Evolutionary conservation across 306 rosid species (phyloP).

Genomic region (Betula pendula): DNA sequence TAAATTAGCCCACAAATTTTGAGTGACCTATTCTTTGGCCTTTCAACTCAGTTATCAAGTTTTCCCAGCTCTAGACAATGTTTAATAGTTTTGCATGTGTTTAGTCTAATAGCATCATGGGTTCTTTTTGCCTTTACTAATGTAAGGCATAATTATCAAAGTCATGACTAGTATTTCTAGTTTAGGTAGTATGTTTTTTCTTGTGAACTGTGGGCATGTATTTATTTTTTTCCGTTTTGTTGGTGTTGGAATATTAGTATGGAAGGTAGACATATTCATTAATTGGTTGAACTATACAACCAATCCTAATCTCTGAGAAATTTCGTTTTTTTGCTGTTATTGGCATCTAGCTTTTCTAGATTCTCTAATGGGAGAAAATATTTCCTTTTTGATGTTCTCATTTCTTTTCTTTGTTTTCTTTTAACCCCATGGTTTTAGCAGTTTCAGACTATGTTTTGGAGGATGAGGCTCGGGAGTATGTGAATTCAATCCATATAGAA

Average conservation of each 20-base stretch:
- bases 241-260: background rate
- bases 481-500: constrained; percentile 66
- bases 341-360: background rate
- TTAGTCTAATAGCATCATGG: background rate
- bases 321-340: background rate
- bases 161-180: background rate
- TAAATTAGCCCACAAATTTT: constrained; percentile 2
- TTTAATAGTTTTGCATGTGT: background rate
- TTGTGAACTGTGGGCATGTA: background rate
- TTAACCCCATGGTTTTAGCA: constrained; percentile 35
- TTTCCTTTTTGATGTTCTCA: background rate
- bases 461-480: constrained; percentile 80
- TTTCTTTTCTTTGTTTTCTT: constrained; percentile 16
- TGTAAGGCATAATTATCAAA: background rate
- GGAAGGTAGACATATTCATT: background rate
- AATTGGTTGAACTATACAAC: background rate
- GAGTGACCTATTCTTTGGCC: background rate
- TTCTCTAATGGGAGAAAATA: background rate
- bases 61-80: background rate
- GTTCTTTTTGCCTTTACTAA: background rate
- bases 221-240: background rate
- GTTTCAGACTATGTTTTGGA: constrained; percentile 74
- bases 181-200: background rate
- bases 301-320: background rate
- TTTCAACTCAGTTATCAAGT: constrained; percentile 1